Evolutionary conservation across 306 rosid genomes (phyloP).

Genomic region (Vicia sativa): DNA sequence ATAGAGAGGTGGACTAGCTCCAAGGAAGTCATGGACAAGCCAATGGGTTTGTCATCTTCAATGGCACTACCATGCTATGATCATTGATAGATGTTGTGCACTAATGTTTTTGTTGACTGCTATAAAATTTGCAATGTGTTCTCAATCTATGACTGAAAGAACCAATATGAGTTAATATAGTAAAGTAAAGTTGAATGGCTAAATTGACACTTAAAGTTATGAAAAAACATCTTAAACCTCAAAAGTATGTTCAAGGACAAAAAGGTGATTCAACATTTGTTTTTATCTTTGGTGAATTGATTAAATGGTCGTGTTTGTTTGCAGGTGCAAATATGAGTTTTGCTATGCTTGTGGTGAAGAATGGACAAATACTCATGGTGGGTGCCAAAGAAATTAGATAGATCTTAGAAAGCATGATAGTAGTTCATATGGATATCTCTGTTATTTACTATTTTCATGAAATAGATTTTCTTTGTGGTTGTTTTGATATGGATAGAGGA

Average conservation of each 20-base stretch:
- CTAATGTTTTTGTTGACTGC: neutral
- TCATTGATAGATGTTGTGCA: neutral
- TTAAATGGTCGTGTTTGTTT: slow-evolving; percentile 33
- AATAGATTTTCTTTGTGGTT: neutral
- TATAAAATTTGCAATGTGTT: neutral
- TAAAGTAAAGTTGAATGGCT: neutral
- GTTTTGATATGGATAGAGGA: neutral
- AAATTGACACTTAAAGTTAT: neutral
- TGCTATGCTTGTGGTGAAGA: slow-evolving; percentile 56
- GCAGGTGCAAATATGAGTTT: slow-evolving; percentile 61
- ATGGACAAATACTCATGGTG: slow-evolving; percentile 47
- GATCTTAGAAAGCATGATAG: neutral
- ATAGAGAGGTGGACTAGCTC: neutral
- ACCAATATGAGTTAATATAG: neutral
- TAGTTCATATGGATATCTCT: neutral
- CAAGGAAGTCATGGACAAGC: neutral
- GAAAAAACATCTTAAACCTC: neutral
- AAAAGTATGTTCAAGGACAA: neutral
- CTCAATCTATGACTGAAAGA: neutral
- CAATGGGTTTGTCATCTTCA: neutral
- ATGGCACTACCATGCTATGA: neutral
- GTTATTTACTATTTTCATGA: slow-evolving; percentile 1
- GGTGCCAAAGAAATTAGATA: slow-evolving; percentile 41
- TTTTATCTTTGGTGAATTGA: neutral
- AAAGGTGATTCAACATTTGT: neutral